A percentile compares a stretch with the other conserved stretches of the same genome.
These are phyloP conservation scores for Diaporthe citri DNA, from an alignment of 2,329 filamentous ascomycete genomes.

Conservation along the genomic window DNA sequence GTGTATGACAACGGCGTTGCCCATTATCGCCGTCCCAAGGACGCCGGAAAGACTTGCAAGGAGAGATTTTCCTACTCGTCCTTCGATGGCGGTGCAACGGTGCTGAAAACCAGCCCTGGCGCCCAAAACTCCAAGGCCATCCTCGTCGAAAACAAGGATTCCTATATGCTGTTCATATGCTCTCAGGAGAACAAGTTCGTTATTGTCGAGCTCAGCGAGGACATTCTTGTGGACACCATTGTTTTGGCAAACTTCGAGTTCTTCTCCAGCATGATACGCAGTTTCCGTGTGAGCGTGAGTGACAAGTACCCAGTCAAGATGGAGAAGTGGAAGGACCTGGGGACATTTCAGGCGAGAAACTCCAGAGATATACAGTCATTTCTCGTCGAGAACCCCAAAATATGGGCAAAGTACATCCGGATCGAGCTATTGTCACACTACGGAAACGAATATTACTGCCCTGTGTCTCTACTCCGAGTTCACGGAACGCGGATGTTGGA, in stretches of 20 bases:
- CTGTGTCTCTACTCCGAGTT: conserved; percentile 88
- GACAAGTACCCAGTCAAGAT: conserved; percentile 93
- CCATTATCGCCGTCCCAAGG: conserved; percentile 80
- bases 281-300: conserved; percentile 91
- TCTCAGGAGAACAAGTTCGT: conserved; percentile 89
- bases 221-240: conserved; percentile 88
- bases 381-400: conserved; percentile 91
- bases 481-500: conserved; percentile 98
- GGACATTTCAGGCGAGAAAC: conserved; percentile 91
- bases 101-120: conserved; percentile 88
- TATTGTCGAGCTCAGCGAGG: conserved; percentile 92
- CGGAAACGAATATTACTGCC: conserved; percentile 97
- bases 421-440: conserved; percentile 95
- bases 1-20: conserved; percentile 62
- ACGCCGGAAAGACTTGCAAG: conserved; percentile 97
- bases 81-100: conserved; percentile 94
- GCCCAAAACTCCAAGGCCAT: conserved; percentile 91
- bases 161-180: conserved; percentile 97
- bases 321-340: conserved; percentile 91
- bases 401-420: conserved; percentile 93
- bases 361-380: conserved; percentile 95
- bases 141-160: conserved; percentile 96
- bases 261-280: conserved; percentile 96
- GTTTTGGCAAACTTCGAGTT: conserved; percentile 99
- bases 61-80: conserved; percentile 98